Evolutionary conservation across 1,284 basidiomycete genomes (phyloP), one percentile per base, ranked within the genome.

Genomic region (Pulveroboletus sp.): DNA sequence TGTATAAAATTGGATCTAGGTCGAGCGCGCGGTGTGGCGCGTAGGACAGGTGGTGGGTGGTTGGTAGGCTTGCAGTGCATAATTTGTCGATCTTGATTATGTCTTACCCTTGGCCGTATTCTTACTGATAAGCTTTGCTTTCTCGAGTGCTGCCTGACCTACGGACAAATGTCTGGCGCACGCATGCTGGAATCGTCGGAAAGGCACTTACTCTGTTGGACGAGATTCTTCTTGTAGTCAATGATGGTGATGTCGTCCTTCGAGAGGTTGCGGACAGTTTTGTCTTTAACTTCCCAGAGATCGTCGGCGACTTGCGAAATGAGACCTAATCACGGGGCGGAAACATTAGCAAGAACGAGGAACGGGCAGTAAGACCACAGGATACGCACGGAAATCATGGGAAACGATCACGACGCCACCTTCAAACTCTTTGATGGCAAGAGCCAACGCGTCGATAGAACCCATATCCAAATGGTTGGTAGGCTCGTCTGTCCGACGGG

Each of bases 331-430:
- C 33, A 49, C 53, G 44, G 49, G 66, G 48, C 28, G 46, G 35
- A 50, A 52, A 48, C 28, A 43, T 62, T 40, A 53, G 43, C 64
- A 61, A 54, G 24, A 62, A 59, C 33, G 44, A 54, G 50, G 22
- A 35, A 25, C 29, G 45, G 33, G 36, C 36, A 29, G 25, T 29
- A 49, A 49, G 49, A 52, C 59, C 48, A 42, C 55, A 45, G 46
- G 48, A 42, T 48, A 56, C 86, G 64, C 67, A 91, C 93, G 89
- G 89, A 97, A 97, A 75, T 97, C 94, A 81, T 97, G 95, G 45
- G 94, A 96, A 62, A 97, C 94, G 69, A 97, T 96, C 61, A 97
- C 96, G 49, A 98, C 97, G 72, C 96, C 96, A 60, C 97, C 96
- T 71, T 94, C 90, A 73, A 95, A 99, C 72, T 92, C 92, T 77